Evolutionary conservation across 2,329 filamentous ascomycete species (phyloP).

Genomic region (Dothistroma pini): DNA sequence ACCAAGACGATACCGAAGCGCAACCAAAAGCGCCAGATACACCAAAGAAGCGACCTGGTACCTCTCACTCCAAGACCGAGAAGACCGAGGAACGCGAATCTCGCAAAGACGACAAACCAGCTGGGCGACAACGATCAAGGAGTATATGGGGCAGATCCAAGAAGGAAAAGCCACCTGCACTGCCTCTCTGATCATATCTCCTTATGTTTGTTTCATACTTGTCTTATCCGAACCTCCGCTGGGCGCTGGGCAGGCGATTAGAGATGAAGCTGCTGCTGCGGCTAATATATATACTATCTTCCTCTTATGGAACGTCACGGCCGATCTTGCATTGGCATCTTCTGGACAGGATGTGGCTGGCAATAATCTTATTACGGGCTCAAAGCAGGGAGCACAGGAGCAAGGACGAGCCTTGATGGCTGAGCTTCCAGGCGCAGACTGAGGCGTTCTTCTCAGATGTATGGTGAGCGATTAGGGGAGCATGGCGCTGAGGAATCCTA

Average conservation of each 20-base stretch:
- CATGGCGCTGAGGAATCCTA: neutral
- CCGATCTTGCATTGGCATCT: neutral
- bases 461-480: neutral
- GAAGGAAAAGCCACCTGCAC: slow-evolving; percentile 11
- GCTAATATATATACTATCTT: neutral
- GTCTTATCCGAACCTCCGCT: neutral
- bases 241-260: slow-evolving; percentile 2
- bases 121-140: slow-evolving; percentile 10
- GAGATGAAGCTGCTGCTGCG: neutral
- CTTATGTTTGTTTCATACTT: neutral
- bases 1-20: slow-evolving; percentile 53
- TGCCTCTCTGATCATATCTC: neutral
- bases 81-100: slow-evolving; percentile 6
- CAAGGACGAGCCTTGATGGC: neutral
- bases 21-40: slow-evolving; percentile 8
- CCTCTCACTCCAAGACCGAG: slow-evolving; percentile 14
- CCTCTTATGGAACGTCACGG: neutral
- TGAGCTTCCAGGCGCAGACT: neutral
- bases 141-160: slow-evolving; percentile 12
- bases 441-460: neutral
- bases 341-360: neutral
- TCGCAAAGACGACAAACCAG: slow-evolving; percentile 7
- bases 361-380: neutral
- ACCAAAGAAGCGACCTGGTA: slow-evolving; percentile 18
- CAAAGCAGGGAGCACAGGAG: neutral